Percentiles rank a stretch among this genome's conserved stretches.
Evolutionary conservation across 148 eudicot species (phyloP).

Genomic region (Arctostaphylos glauca): DNA sequence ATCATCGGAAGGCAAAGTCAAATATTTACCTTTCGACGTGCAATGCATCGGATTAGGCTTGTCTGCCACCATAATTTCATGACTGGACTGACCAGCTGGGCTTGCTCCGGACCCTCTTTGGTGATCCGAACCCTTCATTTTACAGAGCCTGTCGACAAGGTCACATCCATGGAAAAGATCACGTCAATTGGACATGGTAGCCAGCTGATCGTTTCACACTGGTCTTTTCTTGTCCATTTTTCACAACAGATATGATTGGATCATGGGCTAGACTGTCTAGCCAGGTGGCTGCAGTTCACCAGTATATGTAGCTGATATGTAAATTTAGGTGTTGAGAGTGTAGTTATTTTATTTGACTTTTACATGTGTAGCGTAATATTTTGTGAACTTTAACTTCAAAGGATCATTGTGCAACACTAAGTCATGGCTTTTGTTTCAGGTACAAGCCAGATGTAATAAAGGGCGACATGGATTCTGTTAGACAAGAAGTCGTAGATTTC

Average conservation of each 20-base stretch:
- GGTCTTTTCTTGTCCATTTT: neutral
- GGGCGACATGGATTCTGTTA: slow-evolving; percentile 93
- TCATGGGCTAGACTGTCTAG: neutral
- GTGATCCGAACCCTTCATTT: neutral
- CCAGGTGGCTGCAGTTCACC: neutral
- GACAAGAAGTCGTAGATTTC: slow-evolving; percentile 68
- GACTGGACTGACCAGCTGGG: neutral
- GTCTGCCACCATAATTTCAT: neutral
- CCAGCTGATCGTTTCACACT: neutral
- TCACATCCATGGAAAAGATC: neutral
- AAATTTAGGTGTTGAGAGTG: neutral
- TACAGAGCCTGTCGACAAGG: no score
- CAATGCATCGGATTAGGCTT: neutral
- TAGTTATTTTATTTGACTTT: neutral
- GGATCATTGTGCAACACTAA: slow-evolving; percentile 5
- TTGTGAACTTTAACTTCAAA: neutral
- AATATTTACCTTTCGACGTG: neutral
- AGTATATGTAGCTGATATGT: neutral
- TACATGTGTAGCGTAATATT: neutral
- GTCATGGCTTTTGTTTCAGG: slow-evolving; percentile 34
- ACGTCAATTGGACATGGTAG: neutral
- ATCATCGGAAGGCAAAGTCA: neutral
- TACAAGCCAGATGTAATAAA: slow-evolving; percentile 86
- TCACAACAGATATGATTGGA: neutral
- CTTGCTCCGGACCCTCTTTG: neutral